A percentile compares a stretch with the other conserved stretches of the same genome.
phyloP scores from a whole-genome alignment of 257 asterid species.

The Misopates orontium region DNA sequence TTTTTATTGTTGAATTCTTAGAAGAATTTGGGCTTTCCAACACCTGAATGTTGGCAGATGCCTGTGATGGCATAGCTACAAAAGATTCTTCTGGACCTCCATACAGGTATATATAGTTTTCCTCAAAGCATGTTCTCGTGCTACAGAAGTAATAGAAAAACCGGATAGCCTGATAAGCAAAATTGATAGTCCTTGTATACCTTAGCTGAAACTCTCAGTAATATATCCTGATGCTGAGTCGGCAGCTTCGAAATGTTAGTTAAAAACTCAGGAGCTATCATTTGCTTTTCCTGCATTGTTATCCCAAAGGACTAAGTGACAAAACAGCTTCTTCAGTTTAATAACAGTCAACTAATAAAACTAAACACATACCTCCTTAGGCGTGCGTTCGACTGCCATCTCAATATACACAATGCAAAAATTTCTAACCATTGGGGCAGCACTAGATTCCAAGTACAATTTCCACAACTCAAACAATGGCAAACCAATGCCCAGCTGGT shows the following conservation, averaged over 20 bases:
- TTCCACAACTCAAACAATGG: constrained; percentile 81
- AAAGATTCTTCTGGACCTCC: not conserved
- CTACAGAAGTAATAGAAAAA: constrained; percentile 12
- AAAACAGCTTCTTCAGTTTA: not conserved
- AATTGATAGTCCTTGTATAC: constrained; percentile 36
- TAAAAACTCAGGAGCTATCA: constrained; percentile 63
- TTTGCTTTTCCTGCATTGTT: constrained; percentile 72
- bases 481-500: constrained; percentile 67
- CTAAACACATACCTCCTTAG: constrained; percentile 60
- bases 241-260: constrained; percentile 73
- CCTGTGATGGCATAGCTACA: constrained; percentile 3
- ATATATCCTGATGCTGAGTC: constrained; percentile 81
- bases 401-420: constrained; percentile 88
- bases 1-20: constrained; percentile 16
- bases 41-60: constrained; percentile 2
- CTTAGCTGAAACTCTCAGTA: constrained; percentile 76
- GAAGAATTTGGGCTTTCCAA: constrained; percentile 14
- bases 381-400: constrained; percentile 86
- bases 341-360: constrained; percentile 23
- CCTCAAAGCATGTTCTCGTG: not conserved
- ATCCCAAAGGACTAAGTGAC: constrained; percentile 26
- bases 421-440: constrained; percentile 82
- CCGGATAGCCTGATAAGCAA: constrained; percentile 20
- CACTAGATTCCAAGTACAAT: constrained; percentile 66
- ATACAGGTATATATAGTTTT: constrained; percentile 20